A percentile compares a stretch with the other conserved stretches of the same genome.
Evolutionary conservation across 495 filamentous ascomycete genomes (phyloP).

Genomic region (Xylaria flabelliformis): DNA sequence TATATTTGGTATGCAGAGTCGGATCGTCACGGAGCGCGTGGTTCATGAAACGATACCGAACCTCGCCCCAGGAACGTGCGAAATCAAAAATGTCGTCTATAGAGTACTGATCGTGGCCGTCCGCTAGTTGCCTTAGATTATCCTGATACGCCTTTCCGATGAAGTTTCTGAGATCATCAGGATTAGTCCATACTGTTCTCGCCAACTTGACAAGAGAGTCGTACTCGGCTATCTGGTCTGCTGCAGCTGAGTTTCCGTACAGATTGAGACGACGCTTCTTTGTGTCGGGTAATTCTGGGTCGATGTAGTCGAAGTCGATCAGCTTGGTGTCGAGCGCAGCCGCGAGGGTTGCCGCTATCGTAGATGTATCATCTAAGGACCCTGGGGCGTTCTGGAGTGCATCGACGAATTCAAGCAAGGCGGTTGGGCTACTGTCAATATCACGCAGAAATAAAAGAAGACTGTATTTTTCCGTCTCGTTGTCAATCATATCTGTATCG

Average conservation of each 20-base stretch:
- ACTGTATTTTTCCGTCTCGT: neutral
- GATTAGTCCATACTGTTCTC: neutral
- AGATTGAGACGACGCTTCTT: neutral
- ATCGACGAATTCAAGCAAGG: neutral
- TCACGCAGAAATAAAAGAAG: conserved; percentile 18
- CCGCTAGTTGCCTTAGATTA: neutral
- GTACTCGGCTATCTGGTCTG: neutral
- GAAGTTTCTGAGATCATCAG: neutral
- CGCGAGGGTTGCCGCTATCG: neutral
- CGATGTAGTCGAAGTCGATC: conserved; percentile 13
- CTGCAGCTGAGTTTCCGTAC: neutral
- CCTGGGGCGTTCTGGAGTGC: neutral
- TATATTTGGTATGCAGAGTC: neutral
- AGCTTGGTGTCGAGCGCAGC: neutral
- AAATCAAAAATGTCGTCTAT: neutral
- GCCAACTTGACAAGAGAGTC: neutral
- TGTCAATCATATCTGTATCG: neutral
- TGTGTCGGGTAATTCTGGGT: neutral
- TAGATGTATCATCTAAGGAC: neutral
- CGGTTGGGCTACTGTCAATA: neutral
- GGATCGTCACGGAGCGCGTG: conserved; percentile 13
- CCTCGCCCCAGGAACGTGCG: conserved; percentile 10
- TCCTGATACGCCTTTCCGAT: neutral
- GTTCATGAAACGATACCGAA: conserved; percentile 16
- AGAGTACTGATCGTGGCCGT: neutral